phyloP scores from a whole-genome alignment of 2,329 filamentous ascomycete genomes.

The Cercospora sp. region DNA sequence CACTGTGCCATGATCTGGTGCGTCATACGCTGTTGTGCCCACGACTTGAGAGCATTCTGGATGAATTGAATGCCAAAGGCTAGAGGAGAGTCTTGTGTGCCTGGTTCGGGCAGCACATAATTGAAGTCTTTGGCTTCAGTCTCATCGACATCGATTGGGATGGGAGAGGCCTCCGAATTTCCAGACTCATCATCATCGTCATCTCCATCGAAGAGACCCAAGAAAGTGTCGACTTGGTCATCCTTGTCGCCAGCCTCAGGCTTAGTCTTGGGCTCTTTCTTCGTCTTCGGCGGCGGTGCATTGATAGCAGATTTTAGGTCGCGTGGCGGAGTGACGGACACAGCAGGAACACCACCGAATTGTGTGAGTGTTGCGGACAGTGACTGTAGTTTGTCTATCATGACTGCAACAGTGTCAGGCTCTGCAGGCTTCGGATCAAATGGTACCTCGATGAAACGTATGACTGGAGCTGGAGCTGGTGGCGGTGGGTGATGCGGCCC shows the following conservation, averaged over 20 bases:
- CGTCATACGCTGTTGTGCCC: constrained; percentile 36
- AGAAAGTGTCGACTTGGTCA: constrained; percentile 31
- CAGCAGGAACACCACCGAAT: constrained; percentile 33
- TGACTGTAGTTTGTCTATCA: constrained; percentile 32
- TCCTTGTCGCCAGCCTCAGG: constrained; percentile 1
- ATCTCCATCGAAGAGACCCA: constrained; percentile 30
- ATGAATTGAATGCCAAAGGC: constrained; percentile 39
- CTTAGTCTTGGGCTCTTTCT: not conserved
- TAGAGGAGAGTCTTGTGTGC: constrained; percentile 32
- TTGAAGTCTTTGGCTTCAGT: constrained; percentile 23
- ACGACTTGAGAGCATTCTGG: constrained; percentile 38
- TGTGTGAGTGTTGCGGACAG: constrained; percentile 32
- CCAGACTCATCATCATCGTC: constrained; percentile 29
- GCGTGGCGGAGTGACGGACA: constrained; percentile 22
- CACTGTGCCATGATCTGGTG: constrained; percentile 27
- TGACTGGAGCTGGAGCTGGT: constrained; percentile 24
- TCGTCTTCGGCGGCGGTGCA: not conserved
- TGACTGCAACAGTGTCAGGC: constrained; percentile 29
- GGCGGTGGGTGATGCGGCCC: constrained; percentile 12
- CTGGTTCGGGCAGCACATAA: constrained; percentile 21
- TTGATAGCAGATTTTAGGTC: not conserved
- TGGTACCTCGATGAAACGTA: constrained; percentile 28
- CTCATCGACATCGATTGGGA: not conserved
- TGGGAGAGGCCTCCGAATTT: constrained; percentile 4
- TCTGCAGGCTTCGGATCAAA: constrained; percentile 22